Conservation (phyloP, 768 basidiomycete species). For the Serendipita sp. region DNA sequence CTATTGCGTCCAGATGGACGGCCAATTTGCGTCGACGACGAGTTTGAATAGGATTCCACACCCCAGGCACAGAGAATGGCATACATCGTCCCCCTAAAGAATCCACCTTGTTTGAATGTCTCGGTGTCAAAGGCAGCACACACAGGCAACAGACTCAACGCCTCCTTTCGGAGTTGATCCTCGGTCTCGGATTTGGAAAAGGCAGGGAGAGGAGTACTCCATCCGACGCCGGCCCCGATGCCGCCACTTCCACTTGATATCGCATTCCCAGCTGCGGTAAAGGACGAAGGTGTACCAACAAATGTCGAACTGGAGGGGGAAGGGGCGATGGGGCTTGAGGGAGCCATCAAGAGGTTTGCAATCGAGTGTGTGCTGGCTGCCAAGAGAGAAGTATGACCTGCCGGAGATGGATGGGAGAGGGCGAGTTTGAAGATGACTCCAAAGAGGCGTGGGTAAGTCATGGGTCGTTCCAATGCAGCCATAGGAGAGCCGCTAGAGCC, state of each 20-base stretch:
- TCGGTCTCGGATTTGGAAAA: background rate
- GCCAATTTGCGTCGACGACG: background rate
- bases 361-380: background rate
- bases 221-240: background rate
- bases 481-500: too few species aligned
- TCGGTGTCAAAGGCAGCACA: background rate
- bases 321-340: background rate
- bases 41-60: background rate
- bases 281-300: background rate
- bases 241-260: too few species aligned
- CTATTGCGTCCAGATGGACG: too few species aligned
- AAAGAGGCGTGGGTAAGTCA: background rate
- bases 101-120: background rate
- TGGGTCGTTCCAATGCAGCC: background rate
- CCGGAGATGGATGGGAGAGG: background rate
- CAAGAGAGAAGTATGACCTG: background rate
- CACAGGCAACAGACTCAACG: background rate
- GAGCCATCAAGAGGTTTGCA: background rate
- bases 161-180: background rate
- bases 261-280: background rate
- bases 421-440: background rate
- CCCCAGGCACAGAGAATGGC: background rate
- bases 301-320: background rate
- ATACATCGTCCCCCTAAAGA: background rate
- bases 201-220: background rate